Percentiles rank a stretch among this genome's conserved stretches.
phyloP scores from a whole-genome alignment of 2,329 filamentous ascomycete genomes.

The Aspergillus brasiliensis region DNA sequence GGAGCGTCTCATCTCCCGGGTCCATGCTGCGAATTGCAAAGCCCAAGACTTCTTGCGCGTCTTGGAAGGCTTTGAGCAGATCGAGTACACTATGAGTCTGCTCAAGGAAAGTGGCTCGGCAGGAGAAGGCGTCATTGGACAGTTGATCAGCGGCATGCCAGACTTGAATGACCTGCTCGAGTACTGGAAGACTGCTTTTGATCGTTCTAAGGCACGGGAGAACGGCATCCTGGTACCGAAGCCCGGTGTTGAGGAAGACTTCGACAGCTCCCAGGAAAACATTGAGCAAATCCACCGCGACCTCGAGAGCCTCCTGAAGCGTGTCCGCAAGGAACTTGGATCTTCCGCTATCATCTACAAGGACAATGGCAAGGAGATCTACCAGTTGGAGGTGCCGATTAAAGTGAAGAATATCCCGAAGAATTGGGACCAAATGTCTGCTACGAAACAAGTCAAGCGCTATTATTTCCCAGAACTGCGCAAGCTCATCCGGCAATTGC shows the following conservation, averaged over 20 bases:
- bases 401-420: constrained; percentile 83
- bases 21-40: constrained; percentile 88
- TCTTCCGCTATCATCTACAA: constrained; percentile 73
- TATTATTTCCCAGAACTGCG: constrained; percentile 90
- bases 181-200: constrained; percentile 91
- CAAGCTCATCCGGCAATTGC: constrained; percentile 78
- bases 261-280: constrained; percentile 76
- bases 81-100: constrained; percentile 88
- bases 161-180: constrained; percentile 72
- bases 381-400: constrained; percentile 85
- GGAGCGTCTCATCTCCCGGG: constrained; percentile 88
- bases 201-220: constrained; percentile 75
- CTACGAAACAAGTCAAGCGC: constrained; percentile 83
- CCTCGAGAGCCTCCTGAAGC: constrained; percentile 70
- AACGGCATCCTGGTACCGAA: constrained; percentile 83
- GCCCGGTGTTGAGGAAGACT: constrained; percentile 85
- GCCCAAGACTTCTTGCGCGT: constrained; percentile 92
- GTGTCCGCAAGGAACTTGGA: constrained; percentile 72
- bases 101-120: constrained; percentile 68
- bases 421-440: constrained; percentile 94
- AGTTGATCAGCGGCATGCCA: constrained; percentile 83
- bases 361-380: constrained; percentile 95
- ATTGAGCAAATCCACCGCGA: constrained; percentile 76
- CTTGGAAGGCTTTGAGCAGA: constrained; percentile 94
- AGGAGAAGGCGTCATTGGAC: constrained; percentile 81